Base-by-base conservation (phyloP, 1,284 basidiomycete genomes). In the Porodaedalea pini region DNA sequence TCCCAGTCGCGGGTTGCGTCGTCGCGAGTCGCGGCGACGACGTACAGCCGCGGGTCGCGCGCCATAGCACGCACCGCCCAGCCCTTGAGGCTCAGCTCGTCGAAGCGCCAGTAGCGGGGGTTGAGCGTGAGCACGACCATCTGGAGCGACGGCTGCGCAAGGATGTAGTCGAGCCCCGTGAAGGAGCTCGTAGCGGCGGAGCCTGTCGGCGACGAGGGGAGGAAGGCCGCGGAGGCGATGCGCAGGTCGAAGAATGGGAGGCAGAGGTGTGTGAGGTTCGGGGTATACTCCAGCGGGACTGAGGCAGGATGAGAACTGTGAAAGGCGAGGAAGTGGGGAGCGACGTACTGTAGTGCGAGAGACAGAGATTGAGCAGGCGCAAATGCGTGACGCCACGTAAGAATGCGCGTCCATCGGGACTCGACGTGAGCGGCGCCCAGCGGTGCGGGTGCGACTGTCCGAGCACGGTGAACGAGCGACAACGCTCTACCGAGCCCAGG, bases 41-140 rank as follows among this genome's bases (percentile, higher is more conserved):
- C 55, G 48, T 61, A 57, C 19, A 61, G 43, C 15, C 59, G 31
- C 11, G 59, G 39, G 23, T 61, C 59, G 23, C 52, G 43, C 17
- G 55, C 59, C 59, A 61, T 61, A 15, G 59, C 59, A 11, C 49
- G 51, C 17, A 57, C 43, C 4, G 59, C 59, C 59, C 59, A 61
- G 10, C 51, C 55, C 47, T 61, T 61, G 31, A 61, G 45, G 37
- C 43, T 54, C 34, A 57, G 31, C 25, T 57, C 59, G 3, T 61
- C 59, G 40, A 61, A 61, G 15, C 56, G 50, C 59, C 59, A 61
- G 19, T 61, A 61, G 23, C 59, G 59, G 6, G 59, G 59, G 41
- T 61, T 61, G 27, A 61, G 56, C n/a, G 59, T 61, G 27, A 61
- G 56, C 13, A 61, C 59, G 21, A 61, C 56, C 55, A 61, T 57